phyloP scores from a whole-genome alignment of 2,329 filamentous ascomycete species.

The Fusarium setosum region DNA sequence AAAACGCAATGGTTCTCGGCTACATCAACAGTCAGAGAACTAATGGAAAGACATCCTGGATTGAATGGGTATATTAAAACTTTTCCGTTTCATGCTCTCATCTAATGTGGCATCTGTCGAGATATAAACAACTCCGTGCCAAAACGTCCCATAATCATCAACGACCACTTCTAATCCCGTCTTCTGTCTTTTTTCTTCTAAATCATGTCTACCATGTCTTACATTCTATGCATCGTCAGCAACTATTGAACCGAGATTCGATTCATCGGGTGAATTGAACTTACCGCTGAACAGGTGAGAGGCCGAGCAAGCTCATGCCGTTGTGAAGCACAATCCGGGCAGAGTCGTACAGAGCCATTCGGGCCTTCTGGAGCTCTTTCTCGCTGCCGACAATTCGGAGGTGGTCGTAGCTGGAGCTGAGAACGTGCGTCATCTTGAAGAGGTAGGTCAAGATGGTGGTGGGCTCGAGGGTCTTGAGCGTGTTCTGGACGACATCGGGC shows the following conservation, averaged over 20 bases:
- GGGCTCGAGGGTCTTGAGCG: conserved; percentile 85
- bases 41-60: background rate
- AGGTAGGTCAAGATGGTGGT: conserved; percentile 68
- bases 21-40: background rate
- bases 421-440: conserved; percentile 86
- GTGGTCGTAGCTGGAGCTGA: conserved; percentile 85
- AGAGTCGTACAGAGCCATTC: conserved; percentile 82
- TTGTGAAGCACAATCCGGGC: conserved; percentile 82
- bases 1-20: no score
- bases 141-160: conserved; percentile 5
- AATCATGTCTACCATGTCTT: conserved; percentile 23
- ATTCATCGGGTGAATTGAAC: conserved; percentile 9
- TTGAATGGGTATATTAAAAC: conserved; percentile 44
- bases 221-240: conserved; percentile 41
- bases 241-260: fast-evolving
- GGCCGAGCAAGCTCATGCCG: conserved; percentile 83
- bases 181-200: conserved; percentile 2
- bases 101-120: conserved; percentile 33
- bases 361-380: conserved; percentile 71
- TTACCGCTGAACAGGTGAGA: conserved; percentile 76
- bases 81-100: conserved; percentile 43
- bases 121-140: conserved; percentile 20
- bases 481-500: conserved; percentile 87
- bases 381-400: conserved; percentile 86
- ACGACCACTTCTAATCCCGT: conserved; percentile 3